Base-by-base conservation (phyloP, 352 stramenopile species). In the Globisporangium cylindrosporum region DNA sequence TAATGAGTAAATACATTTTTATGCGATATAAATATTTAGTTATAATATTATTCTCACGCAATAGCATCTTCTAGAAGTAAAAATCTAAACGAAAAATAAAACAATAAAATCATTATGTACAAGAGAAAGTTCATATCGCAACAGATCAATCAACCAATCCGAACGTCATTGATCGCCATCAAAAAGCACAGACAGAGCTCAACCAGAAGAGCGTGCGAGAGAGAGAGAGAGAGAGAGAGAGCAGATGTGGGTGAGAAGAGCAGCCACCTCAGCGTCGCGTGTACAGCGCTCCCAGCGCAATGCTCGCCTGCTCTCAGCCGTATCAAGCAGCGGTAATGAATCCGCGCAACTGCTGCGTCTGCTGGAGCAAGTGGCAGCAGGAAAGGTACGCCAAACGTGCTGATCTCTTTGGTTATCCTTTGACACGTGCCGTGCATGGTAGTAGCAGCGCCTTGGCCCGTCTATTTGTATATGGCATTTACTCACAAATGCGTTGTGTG, bases 301-400 rank as follows among this genome's bases (percentile, higher is more conserved):
- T n/a, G 9, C n/a, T 0, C 56, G 56, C 29, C 20, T 61, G 56
- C 29, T 61, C 20, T 61, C 56, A 10, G 29, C 20, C 8, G 24
- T 32, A 7, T n/a, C 32, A 5, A 64, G 29, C 22, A 58, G 46
- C 18, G 18, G 25, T 22, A 60, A 32, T 24, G 38, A 6, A 32
- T 12, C 56, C 1, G 2, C 29, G 56, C 56, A 61, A 72, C 43
- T 72, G 51, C 66, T 72, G 34, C 66, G 41, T n/a, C 64, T 92
- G 29, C 69, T 92, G 14, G 75, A 92, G 69, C 75, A 76, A 36
- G 84, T 92, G 25, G 81, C 84, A 1, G 74, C 77, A 7, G 81
- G 82, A 54, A 75, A 90, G 66, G 74, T 86, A 34, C 76, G 4
- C 29, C 4, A 18, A 49, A 49, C 41, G 15, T 5, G 15, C n/a